Conservation (phyloP, 306 rosid species). For the Acacia crassicarpa region DNA sequence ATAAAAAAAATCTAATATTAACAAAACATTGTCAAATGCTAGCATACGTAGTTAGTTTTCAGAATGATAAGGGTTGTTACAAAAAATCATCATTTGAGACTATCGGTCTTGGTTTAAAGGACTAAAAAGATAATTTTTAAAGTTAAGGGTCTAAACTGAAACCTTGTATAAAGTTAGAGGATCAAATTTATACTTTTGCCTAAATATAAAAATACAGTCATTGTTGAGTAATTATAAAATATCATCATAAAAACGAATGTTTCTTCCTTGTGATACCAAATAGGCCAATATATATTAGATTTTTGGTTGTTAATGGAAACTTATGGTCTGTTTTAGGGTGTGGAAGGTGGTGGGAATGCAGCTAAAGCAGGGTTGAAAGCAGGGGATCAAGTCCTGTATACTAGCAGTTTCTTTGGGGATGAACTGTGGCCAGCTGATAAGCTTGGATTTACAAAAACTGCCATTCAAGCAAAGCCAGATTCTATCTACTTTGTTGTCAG, state of each 20-base stretch:
- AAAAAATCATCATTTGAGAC: no score
- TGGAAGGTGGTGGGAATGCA: constrained; percentile 97
- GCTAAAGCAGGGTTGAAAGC: constrained; percentile 86
- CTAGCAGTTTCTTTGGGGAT: constrained; percentile 99
- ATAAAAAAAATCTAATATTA: no score
- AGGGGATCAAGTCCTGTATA: constrained; percentile 93
- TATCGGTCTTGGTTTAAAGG: no score
- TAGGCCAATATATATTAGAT: not conserved
- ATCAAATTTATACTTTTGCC: no score
- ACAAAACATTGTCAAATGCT: no score
- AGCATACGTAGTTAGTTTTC: no score
- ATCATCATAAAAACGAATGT: not conserved
- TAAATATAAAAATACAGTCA: not conserved
- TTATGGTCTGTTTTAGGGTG: constrained; percentile 53
- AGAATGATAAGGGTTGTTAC: no score
- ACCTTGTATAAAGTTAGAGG: no score
- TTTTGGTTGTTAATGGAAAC: constrained; percentile 21
- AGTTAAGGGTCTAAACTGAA: no score
- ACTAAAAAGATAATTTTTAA: no score
- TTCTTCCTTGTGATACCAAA: not conserved
- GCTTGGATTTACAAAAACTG: constrained; percentile 97
- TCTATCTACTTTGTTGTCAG: constrained; percentile 92
- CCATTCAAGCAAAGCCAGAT: constrained; percentile 93
- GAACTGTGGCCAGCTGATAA: constrained; percentile 99
- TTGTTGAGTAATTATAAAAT: not conserved